Percentiles rank a stretch among this genome's conserved stretches.
These are phyloP conservation scores for Talaromyces rugulosus DNA, from an alignment of 2,329 filamentous ascomycete genomes.

Conservation along the genomic window DNA sequence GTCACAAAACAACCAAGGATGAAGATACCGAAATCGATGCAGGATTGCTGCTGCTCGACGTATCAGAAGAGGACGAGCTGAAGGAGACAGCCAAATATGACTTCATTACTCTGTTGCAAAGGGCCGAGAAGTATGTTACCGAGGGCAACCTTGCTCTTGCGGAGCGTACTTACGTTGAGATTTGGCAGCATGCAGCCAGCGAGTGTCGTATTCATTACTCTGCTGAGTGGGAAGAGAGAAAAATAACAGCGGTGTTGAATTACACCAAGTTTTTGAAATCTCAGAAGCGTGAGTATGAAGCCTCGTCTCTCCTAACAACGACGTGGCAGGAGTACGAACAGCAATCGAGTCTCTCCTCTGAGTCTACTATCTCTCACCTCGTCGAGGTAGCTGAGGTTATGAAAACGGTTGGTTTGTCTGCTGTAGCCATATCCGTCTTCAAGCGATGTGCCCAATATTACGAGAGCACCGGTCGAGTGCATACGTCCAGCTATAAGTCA, in stretches of 20 bases:
- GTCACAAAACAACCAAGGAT: slow-evolving; percentile 17
- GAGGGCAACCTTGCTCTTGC: slow-evolving; percentile 33
- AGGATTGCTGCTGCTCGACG: slow-evolving; percentile 29
- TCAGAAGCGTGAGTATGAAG: slow-evolving; percentile 43
- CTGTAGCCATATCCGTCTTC: slow-evolving; percentile 46
- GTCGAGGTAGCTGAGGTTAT: slow-evolving; percentile 42
- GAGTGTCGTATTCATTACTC: slow-evolving; percentile 42
- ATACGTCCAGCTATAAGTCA: slow-evolving; percentile 35
- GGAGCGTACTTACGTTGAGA: slow-evolving; percentile 46
- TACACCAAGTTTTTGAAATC: slow-evolving; percentile 47
- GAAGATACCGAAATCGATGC: slow-evolving; percentile 9
- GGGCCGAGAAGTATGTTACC: slow-evolving; percentile 35
- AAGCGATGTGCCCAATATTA: slow-evolving; percentile 37
- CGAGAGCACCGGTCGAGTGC: slow-evolving; percentile 32
- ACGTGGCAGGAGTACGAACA: slow-evolving; percentile 50
- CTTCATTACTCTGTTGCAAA: slow-evolving; percentile 32
- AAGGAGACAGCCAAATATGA: slow-evolving; percentile 26
- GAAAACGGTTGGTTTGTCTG: slow-evolving; percentile 43
- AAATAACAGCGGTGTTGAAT: slow-evolving; percentile 42
- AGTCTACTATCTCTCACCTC: slow-evolving; percentile 34
- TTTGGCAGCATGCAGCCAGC: slow-evolving; percentile 50
- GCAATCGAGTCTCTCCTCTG: slow-evolving; percentile 34
- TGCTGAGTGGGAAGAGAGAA: slow-evolving; percentile 45
- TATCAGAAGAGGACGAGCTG: slow-evolving; percentile 38
- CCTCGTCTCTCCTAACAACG: slow-evolving; percentile 42